These are phyloP conservation scores for Ganoderma meredithae DNA, from an alignment of 1,284 basidiomycete genomes.

Conservation along the genomic window DNA sequence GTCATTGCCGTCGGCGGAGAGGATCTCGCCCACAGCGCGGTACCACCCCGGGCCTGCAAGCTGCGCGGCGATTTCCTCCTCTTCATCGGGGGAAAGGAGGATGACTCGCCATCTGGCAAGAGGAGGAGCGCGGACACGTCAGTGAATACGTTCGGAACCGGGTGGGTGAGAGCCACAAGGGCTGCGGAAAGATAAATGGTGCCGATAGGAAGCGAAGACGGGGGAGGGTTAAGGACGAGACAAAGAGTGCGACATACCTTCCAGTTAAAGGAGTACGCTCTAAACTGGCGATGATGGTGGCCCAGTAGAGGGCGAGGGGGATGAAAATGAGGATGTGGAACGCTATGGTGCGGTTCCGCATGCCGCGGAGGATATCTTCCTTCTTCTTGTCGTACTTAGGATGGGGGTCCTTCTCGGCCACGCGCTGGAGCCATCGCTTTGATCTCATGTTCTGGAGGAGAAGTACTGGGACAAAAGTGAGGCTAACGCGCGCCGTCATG, in stretches of 20 bases:
- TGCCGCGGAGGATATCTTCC: constrained; percentile 51
- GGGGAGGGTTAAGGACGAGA: neutral
- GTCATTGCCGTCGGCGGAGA: constrained; percentile 72
- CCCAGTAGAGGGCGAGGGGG: constrained; percentile 75
- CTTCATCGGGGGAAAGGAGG: constrained; percentile 88
- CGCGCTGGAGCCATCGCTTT: constrained; percentile 56
- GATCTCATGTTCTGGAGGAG: constrained; percentile 63
- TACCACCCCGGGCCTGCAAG: constrained; percentile 88
- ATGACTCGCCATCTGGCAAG: constrained; percentile 79
- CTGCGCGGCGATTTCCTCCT: constrained; percentile 81
- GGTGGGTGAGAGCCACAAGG: neutral
- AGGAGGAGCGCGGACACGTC: constrained; percentile 10
- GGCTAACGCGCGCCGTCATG: constrained; percentile 69
- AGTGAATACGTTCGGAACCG: constrained; percentile 6
- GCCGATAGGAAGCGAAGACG: neutral
- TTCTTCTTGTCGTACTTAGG: constrained; percentile 59
- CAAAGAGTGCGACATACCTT: constrained; percentile 54
- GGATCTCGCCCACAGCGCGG: constrained; percentile 78
- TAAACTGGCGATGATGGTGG: constrained; percentile 78
- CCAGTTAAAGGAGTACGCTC: constrained; percentile 89
- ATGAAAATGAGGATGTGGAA: constrained; percentile 70
- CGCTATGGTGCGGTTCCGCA: constrained; percentile 56
- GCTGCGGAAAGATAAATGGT: constrained; percentile 7
- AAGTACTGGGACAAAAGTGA: constrained; percentile 76
- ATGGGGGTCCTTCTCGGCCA: constrained; percentile 55